A percentile compares a stretch with the other conserved stretches of the same genome.
These are phyloP conservation scores for Flaveria linearis DNA, from an alignment of 129 eudicot genomes.

Conservation along the genomic window DNA sequence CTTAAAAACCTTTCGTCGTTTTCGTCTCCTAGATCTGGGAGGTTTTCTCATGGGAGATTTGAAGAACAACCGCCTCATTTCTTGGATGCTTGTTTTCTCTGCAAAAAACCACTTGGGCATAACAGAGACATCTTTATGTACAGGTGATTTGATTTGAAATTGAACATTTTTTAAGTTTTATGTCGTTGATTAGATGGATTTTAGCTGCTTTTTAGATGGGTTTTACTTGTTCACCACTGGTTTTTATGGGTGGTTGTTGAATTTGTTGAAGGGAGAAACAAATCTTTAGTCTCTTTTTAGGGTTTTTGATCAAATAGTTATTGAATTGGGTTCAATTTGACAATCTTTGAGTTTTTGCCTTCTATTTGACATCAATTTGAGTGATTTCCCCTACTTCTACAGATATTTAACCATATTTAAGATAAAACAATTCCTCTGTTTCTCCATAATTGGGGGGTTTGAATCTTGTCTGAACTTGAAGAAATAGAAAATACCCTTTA, in stretches of 20 bases:
- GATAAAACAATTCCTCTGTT: too few relatives aligned
- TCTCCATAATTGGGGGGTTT: too few relatives aligned
- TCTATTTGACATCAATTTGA: background rate
- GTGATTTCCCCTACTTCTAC: background rate
- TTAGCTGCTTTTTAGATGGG: background rate
- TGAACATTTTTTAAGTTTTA: too few relatives aligned
- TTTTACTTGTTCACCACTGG: too few relatives aligned
- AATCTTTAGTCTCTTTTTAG: background rate
- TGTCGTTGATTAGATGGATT: background rate
- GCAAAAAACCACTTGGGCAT: constrained; percentile 48
- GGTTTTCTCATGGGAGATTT: constrained; percentile 42
- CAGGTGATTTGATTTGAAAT: constrained; percentile 35
- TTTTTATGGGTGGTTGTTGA: background rate
- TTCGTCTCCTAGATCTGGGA: constrained; percentile 45
- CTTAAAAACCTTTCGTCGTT: constrained; percentile 33
- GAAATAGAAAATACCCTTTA: too few relatives aligned
- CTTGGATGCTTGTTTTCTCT: constrained; percentile 46
- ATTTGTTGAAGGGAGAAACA: background rate
- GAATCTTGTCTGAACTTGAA: too few relatives aligned
- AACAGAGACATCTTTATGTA: constrained; percentile 65
- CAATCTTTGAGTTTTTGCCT: too few relatives aligned
- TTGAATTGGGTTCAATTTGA: background rate
- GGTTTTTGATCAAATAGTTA: background rate
- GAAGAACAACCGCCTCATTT: constrained; percentile 51
- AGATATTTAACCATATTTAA: too few relatives aligned